Evolutionary conservation across 2,329 filamentous ascomycete genomes (phyloP), one percentile per base, ranked within the genome.

Genomic region (Ophiostoma sp.): DNA sequence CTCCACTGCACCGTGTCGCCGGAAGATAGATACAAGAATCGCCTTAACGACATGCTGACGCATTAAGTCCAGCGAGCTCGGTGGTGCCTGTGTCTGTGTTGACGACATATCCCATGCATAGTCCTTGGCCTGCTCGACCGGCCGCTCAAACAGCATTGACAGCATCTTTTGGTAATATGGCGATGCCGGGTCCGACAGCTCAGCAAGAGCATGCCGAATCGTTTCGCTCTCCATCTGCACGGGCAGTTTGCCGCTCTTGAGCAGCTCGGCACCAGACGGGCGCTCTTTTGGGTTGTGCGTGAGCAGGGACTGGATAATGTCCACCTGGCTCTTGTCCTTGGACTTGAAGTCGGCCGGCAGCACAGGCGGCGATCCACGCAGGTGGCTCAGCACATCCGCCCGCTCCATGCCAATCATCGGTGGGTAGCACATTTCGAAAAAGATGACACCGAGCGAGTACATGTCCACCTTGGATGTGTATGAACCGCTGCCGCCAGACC

Each of bases 391-490:
- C 4, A 89, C 85, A 68, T 84, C 80, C 1, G 85, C 86, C 73
- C 88, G 84, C 75, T 90, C 85, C 86, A 90, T 89, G 4, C 87
- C 87, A 13, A 83, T 74, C 77, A 89, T 83, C 0, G 87, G 83
- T 44, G 83, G 80, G 73, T 89, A 94, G 76, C 91, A 96, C 95
- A 99, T 99, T 79, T 99, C 95, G 75, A 97, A 98, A 80, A 99
- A 96, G 71, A 99, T 98, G 73, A 99, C 91, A 0, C 95, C 95
- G 60, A 99, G 84, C 0, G 94, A 97, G 77, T 95, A 99, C 94
- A 99, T 98, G 0, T 99, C 95, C 0, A 98, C 94, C 79, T 97
- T 98, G 71, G 92, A 89, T 72, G 92, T 96, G 78, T 98, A 98
- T 72, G 89, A 89, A 3, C 90, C 90, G 41, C 86, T 86, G 6